Conservation (phyloP, 441 rosid genomes). For the Corymbia calophylla region DNA sequence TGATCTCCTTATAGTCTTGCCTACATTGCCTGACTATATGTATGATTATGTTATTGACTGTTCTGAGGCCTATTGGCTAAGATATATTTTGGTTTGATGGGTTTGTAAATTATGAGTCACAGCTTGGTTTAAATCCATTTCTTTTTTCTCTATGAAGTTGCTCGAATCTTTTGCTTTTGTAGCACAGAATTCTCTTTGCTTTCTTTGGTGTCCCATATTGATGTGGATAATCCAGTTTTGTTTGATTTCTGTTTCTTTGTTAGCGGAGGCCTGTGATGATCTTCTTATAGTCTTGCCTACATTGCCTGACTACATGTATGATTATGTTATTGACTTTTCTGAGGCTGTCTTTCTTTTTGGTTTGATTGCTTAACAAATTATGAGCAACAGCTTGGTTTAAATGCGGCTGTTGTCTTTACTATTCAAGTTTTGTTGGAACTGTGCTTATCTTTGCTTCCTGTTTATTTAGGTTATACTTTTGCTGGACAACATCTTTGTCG, state of each 20-base stretch:
- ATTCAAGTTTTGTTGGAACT: background rate
- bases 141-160: background rate
- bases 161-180: background rate
- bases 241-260: background rate
- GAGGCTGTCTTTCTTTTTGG: background rate
- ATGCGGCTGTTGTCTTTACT: background rate
- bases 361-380: background rate
- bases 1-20: background rate
- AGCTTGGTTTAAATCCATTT: background rate
- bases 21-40: slow-evolving; percentile 1
- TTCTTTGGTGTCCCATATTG: background rate
- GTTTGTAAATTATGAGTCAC: background rate
- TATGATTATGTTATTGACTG: background rate
- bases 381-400: background rate
- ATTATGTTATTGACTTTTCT: background rate
- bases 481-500: background rate
- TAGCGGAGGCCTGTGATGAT: background rate
- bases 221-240: background rate
- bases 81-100: background rate
- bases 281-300: background rate
- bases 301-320: background rate
- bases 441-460: background rate
- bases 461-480: background rate
- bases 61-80: background rate
- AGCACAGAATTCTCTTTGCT: background rate